Conservation (phyloP, 2,329 filamentous ascomycete species). For the Colletotrichum eremochloae region DNA sequence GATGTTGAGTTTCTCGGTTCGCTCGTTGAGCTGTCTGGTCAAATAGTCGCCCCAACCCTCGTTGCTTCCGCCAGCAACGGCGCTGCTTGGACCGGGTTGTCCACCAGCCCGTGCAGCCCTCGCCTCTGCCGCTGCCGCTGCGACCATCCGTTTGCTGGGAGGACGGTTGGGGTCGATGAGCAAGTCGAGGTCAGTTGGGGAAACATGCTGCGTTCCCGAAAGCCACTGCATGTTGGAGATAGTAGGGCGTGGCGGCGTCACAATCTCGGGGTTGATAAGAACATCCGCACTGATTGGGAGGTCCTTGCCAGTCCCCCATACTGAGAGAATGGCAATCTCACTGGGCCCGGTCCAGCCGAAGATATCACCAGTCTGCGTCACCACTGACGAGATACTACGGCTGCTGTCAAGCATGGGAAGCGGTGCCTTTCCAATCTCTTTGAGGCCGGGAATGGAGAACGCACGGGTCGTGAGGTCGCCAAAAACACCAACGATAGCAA, state of each 20-base stretch:
- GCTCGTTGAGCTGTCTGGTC: constrained; percentile 86
- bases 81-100: constrained; percentile 47
- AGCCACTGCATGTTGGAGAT: constrained; percentile 98
- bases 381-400: constrained; percentile 76
- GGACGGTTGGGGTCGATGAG: constrained; percentile 91
- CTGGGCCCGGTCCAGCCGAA: constrained; percentile 91
- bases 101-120: constrained; percentile 63
- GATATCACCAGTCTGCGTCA: constrained; percentile 84
- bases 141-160: constrained; percentile 88
- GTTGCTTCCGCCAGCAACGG: constrained; percentile 50
- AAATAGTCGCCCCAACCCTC: constrained; percentile 86
- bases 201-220: constrained; percentile 91
- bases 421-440: constrained; percentile 80
- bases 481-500: constrained; percentile 86
- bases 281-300: constrained; percentile 76
- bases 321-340: constrained; percentile 84
- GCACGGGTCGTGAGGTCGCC: constrained; percentile 84
- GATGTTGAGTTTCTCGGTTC: constrained; percentile 87
- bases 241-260: constrained; percentile 84
- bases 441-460: constrained; percentile 88
- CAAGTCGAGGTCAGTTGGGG: constrained; percentile 87
- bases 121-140: constrained; percentile 82
- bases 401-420: constrained; percentile 80
- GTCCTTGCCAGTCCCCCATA: constrained; percentile 81
- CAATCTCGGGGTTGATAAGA: constrained; percentile 81